Evolutionary conservation across 2,329 filamentous ascomycete species (phyloP).

Genomic region (Aspergillus fijiensis): DNA sequence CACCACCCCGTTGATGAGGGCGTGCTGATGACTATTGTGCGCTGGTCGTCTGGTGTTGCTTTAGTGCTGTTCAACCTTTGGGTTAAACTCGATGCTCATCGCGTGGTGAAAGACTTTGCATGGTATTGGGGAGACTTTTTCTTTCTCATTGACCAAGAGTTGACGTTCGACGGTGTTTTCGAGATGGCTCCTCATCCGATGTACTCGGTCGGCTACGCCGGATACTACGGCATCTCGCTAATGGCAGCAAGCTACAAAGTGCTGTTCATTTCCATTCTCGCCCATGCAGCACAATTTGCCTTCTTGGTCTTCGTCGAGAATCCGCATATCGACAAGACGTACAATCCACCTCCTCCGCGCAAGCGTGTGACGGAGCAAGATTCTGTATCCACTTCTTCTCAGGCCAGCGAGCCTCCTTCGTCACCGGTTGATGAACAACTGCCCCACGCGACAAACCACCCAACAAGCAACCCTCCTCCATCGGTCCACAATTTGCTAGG

Average conservation of each 20-base stretch:
- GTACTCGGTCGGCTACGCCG: conserved; percentile 97
- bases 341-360: conserved; percentile 80
- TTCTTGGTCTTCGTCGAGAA: conserved; percentile 93
- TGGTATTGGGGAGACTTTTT: conserved; percentile 99
- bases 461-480: conserved; percentile 54
- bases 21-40: conserved; percentile 64
- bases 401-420: conserved; percentile 34
- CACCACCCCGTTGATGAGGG: conserved; percentile 72
- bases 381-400: conserved; percentile 26
- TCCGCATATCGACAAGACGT: conserved; percentile 96
- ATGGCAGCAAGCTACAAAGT: conserved; percentile 98
- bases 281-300: conserved; percentile 89
- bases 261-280: conserved; percentile 91
- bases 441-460: conserved; percentile 44
- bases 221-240: conserved; percentile 96
- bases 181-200: conserved; percentile 98
- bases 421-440: conserved; percentile 34
- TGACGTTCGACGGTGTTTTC: conserved; percentile 98
- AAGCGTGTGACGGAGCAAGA: conserved; percentile 48
- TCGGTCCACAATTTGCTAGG: conserved; percentile 83
- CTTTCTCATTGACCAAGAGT: conserved; percentile 93
- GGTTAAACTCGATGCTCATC: conserved; percentile 97
- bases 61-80: conserved; percentile 93
- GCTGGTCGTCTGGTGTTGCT: conserved; percentile 75
- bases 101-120: conserved; percentile 97